These are phyloP conservation scores for Ilex asprella DNA, from an alignment of 257 asterid genomes.

Conservation along the genomic window DNA sequence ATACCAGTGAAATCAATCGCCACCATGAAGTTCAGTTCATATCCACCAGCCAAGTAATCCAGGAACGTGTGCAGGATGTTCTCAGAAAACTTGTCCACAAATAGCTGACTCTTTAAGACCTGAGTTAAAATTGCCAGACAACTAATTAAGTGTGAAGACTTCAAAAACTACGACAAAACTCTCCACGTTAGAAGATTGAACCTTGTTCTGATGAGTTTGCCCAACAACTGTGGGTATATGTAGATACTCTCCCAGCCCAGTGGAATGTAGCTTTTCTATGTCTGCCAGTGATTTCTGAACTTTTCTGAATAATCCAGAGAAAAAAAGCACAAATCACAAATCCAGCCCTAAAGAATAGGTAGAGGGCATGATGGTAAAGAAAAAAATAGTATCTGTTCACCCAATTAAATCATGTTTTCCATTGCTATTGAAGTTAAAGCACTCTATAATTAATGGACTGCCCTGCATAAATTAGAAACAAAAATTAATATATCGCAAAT, in stretches of 20 bases:
- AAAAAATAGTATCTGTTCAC: conserved; percentile 32
- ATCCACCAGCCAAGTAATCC: conserved; percentile 86
- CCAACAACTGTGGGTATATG: conserved; percentile 46
- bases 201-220: conserved; percentile 73
- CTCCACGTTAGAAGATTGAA: conserved; percentile 16
- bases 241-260: conserved; percentile 55
- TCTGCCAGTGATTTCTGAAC: conserved; percentile 84
- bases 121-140: conserved; percentile 16
- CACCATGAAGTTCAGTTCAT: conserved; percentile 95
- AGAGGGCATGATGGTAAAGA: conserved; percentile 12
- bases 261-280: conserved; percentile 69
- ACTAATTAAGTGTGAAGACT: background rate
- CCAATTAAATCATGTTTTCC: conserved; percentile 93
- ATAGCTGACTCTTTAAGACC: conserved; percentile 82
- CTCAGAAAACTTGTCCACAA: conserved; percentile 75
- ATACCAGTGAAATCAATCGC: conserved; percentile 97
- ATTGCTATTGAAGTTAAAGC: conserved; percentile 83
- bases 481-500: conserved; percentile 17
- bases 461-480: conserved; percentile 64
- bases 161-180: conserved; percentile 6
- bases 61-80: conserved; percentile 76
- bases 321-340: conserved; percentile 26
- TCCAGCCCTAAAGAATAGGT: conserved; percentile 7
- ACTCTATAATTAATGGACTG: conserved; percentile 82
- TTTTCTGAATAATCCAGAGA: conserved; percentile 51